phyloP scores from a whole-genome alignment of 345 rosid species.

The Populus alba region DNA sequence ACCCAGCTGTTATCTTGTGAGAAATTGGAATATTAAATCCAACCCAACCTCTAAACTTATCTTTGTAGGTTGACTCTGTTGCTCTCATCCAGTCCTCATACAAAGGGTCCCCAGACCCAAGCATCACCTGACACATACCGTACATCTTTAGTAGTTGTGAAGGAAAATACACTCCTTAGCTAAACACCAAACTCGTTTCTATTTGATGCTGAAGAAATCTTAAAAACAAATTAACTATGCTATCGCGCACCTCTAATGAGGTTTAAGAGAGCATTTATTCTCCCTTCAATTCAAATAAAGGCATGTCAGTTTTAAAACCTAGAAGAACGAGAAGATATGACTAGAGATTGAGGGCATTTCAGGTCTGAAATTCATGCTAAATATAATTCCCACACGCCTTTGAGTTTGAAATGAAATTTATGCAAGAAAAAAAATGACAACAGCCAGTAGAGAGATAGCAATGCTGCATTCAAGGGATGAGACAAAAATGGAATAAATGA shows the following conservation, averaged over 20 bases:
- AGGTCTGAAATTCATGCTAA: not conserved
- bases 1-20: conserved; percentile 96
- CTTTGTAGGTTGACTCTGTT: conserved; percentile 58
- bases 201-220: not conserved
- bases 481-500: not conserved
- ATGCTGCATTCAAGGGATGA: not conserved
- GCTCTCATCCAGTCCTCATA: conserved; percentile 88
- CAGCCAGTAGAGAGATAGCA: not conserved
- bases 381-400: not conserved
- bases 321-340: not conserved
- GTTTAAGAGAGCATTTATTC: not conserved
- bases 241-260: not conserved
- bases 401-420: not conserved
- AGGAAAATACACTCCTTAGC: not conserved
- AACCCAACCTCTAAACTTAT: conserved; percentile 95
- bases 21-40: conserved; percentile 91
- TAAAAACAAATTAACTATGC: not conserved
- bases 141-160: conserved; percentile 3
- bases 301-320: not conserved
- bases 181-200: not conserved
- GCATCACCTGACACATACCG: conserved; percentile 67
- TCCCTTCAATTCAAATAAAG: not conserved
- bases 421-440: not conserved
- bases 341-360: not conserved
- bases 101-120: conserved; percentile 79